Conservation (phyloP, 2,329 filamentous ascomycete genomes). For the Colletotrichum neosansevieriae region DNA sequence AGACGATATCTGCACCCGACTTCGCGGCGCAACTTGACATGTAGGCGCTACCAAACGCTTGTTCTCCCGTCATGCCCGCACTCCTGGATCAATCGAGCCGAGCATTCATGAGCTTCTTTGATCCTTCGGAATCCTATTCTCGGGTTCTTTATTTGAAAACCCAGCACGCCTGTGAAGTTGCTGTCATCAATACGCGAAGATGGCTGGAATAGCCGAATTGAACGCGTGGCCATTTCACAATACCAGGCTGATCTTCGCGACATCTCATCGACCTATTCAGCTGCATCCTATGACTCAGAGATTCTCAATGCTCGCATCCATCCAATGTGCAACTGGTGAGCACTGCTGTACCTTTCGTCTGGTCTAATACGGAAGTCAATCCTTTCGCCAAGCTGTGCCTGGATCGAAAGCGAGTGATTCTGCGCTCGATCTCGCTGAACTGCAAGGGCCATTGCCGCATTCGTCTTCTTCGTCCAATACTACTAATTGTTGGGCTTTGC, state of each 20-base stretch:
- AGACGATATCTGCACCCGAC: too few relatives aligned
- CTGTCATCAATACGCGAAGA: too few relatives aligned
- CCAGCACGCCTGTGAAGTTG: too few relatives aligned
- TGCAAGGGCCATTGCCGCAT: conserved; percentile 6
- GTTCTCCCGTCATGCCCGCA: too few relatives aligned
- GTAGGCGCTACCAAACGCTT: too few relatives aligned
- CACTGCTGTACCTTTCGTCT: conserved; percentile 17
- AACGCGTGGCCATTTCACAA: conserved; percentile 7
- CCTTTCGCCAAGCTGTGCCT: neutral
- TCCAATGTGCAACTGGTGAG: conserved; percentile 7
- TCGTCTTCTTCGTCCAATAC: neutral
- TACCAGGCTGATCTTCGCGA: neutral
- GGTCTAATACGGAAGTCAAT: neutral
- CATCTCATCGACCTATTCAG: neutral
- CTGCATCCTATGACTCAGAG: neutral
- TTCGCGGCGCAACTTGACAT: too few relatives aligned
- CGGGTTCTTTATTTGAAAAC: too few relatives aligned
- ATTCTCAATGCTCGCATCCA: conserved; percentile 3
- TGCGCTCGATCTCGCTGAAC: conserved; percentile 9
- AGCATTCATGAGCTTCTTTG: too few relatives aligned
- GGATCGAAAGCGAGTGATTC: neutral
- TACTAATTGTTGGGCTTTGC: neutral
- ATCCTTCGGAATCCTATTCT: too few relatives aligned
- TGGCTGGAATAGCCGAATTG: neutral
- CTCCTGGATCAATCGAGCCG: too few relatives aligned